These are phyloP conservation scores for Yarrowia sp. DNA, from an alignment of 805 yeast species.

Conservation along the genomic window DNA sequence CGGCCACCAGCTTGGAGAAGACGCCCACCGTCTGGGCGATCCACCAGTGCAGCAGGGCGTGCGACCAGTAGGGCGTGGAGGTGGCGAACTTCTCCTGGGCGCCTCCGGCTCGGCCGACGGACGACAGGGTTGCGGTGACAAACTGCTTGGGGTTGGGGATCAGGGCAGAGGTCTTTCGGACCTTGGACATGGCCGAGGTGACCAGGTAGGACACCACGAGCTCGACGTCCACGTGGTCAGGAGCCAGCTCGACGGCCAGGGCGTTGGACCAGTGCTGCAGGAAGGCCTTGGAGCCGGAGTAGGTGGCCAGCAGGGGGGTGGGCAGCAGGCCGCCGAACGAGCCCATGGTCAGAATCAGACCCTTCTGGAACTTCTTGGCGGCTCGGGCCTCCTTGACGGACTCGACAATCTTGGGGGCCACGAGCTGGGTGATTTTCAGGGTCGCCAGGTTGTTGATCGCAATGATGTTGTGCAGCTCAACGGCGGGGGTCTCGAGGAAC, in stretches of 20 bases:
- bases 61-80: constrained; percentile 90
- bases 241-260: constrained; percentile 80
- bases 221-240: constrained; percentile 81
- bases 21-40: constrained; percentile 84
- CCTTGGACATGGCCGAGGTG: constrained; percentile 94
- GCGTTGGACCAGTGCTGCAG: constrained; percentile 92
- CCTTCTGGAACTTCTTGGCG: constrained; percentile 50
- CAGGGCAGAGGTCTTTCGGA: constrained; percentile 72
- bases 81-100: constrained; percentile 91
- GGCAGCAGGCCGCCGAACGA: constrained; percentile 96
- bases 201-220: constrained; percentile 86
- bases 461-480: constrained; percentile 79
- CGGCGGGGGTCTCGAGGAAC: constrained; percentile 75
- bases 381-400: constrained; percentile 55
- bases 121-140: constrained; percentile 72
- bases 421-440: constrained; percentile 78
- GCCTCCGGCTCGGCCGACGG: constrained; percentile 83
- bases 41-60: constrained; percentile 85
- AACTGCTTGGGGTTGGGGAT: constrained; percentile 85
- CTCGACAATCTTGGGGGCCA: constrained; percentile 70
- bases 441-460: constrained; percentile 88
- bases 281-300: constrained; percentile 96
- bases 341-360: constrained; percentile 91
- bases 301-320: constrained; percentile 88
- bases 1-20: constrained; percentile 71